A percentile compares a stretch with the other conserved stretches of the same genome.
Conservation (phyloP, 192 early-diverging fungal species). For the Coemansia sp. region DNA sequence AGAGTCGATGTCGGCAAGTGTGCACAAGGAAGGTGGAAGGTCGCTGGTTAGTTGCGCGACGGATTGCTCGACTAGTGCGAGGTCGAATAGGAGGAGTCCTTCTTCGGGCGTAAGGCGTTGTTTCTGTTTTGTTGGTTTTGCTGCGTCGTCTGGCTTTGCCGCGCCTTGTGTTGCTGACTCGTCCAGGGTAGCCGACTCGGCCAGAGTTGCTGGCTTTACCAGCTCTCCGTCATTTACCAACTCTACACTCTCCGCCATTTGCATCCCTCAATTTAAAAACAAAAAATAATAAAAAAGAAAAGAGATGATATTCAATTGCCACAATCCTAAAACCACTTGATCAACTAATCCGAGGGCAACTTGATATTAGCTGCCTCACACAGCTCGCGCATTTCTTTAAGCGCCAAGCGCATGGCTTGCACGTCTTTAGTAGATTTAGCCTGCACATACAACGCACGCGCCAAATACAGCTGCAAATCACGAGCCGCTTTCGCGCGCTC, state of each 20-base stretch:
- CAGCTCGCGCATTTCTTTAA: conserved; percentile 46
- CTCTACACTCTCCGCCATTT: background rate
- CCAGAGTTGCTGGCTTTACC: background rate
- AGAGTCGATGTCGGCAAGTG: background rate
- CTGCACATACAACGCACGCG: conserved; percentile 54
- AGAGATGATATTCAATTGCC: background rate
- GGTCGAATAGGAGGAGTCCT: background rate
- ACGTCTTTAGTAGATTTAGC: conserved; percentile 67
- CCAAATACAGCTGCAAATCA: conserved; percentile 44
- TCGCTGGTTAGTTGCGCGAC: background rate
- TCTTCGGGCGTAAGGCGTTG: background rate
- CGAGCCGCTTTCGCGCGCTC: conserved; percentile 24
- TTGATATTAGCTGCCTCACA: conserved; percentile 17
- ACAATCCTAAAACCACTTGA: background rate
- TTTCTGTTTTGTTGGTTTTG: background rate
- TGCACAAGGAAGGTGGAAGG: background rate
- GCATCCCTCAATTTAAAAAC: background rate
- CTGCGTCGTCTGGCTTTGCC: background rate
- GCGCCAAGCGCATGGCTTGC: conserved; percentile 59
- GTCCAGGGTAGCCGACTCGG: background rate
- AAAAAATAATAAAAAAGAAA: background rate
- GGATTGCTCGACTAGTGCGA: background rate
- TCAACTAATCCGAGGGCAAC: conserved; percentile 16
- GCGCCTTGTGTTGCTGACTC: background rate
- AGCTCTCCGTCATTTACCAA: background rate